Conservation (phyloP, 148 eudicot species). For the Nyssa sinensis region DNA sequence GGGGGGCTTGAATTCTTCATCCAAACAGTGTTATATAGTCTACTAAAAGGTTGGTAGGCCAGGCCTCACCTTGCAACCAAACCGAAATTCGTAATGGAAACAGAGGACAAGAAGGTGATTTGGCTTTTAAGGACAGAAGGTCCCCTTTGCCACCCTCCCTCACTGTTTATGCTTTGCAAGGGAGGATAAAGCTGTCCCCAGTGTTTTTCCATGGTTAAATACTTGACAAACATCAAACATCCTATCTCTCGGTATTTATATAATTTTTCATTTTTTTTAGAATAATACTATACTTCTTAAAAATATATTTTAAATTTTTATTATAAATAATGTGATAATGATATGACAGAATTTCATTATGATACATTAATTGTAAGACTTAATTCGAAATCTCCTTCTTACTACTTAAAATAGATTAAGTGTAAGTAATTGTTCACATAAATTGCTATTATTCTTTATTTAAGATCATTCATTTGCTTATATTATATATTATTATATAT, state of each 20-base stretch:
- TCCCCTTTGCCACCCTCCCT: slow-evolving; percentile 18
- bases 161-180: slow-evolving; percentile 12
- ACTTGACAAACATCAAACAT: background rate
- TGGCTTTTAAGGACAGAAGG: background rate
- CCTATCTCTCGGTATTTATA: background rate
- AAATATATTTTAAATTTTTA: too few relatives aligned
- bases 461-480: too few relatives aligned
- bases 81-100: background rate
- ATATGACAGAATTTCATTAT: too few relatives aligned
- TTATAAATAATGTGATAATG: too few relatives aligned
- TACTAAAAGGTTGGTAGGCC: background rate
- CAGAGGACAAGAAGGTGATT: slow-evolving; percentile 17
- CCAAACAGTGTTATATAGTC: background rate
- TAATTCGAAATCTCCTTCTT: too few relatives aligned
- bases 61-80: background rate
- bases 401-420: too few relatives aligned
- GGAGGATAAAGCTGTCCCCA: slow-evolving; percentile 31
- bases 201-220: slow-evolving; percentile 14
- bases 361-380: too few relatives aligned
- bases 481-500: too few relatives aligned
- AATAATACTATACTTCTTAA: too few relatives aligned
- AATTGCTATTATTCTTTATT: too few relatives aligned
- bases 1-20: background rate
- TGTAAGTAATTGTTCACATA: too few relatives aligned
- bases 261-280: background rate